phyloP scores from a whole-genome alignment of 2,329 filamentous ascomycete species.

The Pezicula carpinea region DNA sequence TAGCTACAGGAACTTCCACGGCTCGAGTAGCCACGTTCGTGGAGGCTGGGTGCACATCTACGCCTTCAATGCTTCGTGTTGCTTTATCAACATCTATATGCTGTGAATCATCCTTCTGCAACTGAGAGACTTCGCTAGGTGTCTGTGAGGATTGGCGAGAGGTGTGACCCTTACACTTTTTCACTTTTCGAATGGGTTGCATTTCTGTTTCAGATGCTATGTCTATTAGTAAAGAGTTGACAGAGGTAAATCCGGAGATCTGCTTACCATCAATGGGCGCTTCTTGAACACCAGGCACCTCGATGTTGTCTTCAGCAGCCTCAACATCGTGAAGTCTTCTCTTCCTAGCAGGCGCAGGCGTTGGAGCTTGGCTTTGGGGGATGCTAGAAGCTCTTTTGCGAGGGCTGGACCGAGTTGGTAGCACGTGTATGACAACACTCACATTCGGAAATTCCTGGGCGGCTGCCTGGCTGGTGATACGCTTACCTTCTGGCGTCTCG shows the following conservation, averaged over 20 bases:
- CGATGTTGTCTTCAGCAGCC: constrained; percentile 5
- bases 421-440: not conserved
- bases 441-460: not conserved
- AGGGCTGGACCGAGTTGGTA: not conserved
- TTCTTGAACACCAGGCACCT: constrained; percentile 21
- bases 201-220: constrained; percentile 1
- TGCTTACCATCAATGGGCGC: constrained; percentile 6
- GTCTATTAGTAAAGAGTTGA: not conserved
- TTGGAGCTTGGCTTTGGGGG: constrained; percentile 6
- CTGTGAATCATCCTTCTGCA: not conserved
- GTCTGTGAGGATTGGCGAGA: not conserved
- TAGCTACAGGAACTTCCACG: too few species aligned
- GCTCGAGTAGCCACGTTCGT: too few species aligned
- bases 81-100: not conserved
- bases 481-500: not conserved
- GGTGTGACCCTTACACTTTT: not conserved
- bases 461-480: not conserved
- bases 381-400: not conserved
- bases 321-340: constrained; percentile 13
- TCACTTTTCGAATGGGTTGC: not conserved
- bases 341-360: constrained; percentile 2
- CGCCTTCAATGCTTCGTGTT: too few species aligned
- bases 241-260: constrained; percentile 2
- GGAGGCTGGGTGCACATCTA: too few species aligned
- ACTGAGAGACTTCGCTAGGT: not conserved